A percentile compares a stretch with the other conserved stretches of the same genome.
Conservation (phyloP, 2,329 filamentous ascomycete species). For the Decorospora gaudefroyi region DNA sequence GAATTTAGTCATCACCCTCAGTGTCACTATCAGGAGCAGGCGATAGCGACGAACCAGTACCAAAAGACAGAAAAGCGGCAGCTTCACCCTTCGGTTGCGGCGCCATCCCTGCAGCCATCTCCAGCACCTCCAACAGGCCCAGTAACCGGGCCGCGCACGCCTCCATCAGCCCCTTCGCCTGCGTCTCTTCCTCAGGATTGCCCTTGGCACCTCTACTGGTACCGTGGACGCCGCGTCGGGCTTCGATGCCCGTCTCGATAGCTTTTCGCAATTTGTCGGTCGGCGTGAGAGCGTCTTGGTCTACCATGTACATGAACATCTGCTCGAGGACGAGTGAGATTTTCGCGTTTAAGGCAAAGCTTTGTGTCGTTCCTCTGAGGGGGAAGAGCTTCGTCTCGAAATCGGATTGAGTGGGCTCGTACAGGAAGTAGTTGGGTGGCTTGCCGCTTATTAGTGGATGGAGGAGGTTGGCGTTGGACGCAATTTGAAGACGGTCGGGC, state of each 20-base stretch:
- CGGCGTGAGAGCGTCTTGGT: slow-evolving; percentile 21
- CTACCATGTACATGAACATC: slow-evolving; percentile 40
- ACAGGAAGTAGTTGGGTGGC: slow-evolving; percentile 33
- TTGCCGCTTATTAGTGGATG: slow-evolving; percentile 32
- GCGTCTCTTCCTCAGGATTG: slow-evolving; percentile 43
- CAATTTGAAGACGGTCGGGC: slow-evolving; percentile 51
- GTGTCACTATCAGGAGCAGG: slow-evolving; percentile 30
- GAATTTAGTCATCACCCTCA: slow-evolving; percentile 12
- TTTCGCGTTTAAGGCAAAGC: slow-evolving; percentile 42
- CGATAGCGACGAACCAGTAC: slow-evolving; percentile 29
- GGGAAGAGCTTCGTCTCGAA: slow-evolving; percentile 36
- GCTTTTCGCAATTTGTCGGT: slow-evolving; percentile 49
- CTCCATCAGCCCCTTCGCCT: slow-evolving; percentile 42
- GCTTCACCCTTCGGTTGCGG: slow-evolving; percentile 10
- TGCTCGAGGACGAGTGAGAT: slow-evolving; percentile 44
- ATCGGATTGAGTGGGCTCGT: slow-evolving; percentile 34
- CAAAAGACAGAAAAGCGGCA: slow-evolving; percentile 24
- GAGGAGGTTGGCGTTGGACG: slow-evolving; percentile 50
- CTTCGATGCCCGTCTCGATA: slow-evolving; percentile 59
- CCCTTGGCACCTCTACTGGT: slow-evolving; percentile 54
- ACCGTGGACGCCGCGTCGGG: slow-evolving; percentile 52
- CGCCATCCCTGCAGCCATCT: slow-evolving; percentile 24
- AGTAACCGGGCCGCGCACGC: slow-evolving; percentile 43
- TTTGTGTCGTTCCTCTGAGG: slow-evolving; percentile 30
- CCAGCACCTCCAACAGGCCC: slow-evolving; percentile 42